phyloP scores from a whole-genome alignment of 2,329 filamentous ascomycete genomes.

The Immersiporthe knoxdaviesiana region DNA sequence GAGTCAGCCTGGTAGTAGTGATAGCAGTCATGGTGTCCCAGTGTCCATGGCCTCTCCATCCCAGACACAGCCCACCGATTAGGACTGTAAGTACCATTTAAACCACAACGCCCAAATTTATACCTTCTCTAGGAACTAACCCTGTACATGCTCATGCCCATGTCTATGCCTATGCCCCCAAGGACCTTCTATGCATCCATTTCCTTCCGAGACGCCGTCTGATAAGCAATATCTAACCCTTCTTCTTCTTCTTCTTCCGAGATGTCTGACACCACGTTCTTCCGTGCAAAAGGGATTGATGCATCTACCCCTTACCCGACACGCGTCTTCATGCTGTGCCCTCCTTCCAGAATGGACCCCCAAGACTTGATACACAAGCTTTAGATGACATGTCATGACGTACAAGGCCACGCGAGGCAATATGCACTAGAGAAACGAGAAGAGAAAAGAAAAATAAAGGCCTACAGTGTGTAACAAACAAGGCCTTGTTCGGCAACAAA shows the following conservation, averaged over 20 bases:
- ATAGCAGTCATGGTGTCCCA: too few relatives aligned
- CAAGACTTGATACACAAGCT: background rate
- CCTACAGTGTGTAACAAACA: slow-evolving; percentile 23
- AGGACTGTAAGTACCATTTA: background rate
- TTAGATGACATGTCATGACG: slow-evolving; percentile 12
- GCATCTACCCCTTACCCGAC: slow-evolving; percentile 21
- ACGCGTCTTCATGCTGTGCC: slow-evolving; percentile 28
- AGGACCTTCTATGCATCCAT: slow-evolving; percentile 12
- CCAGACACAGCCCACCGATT: background rate
- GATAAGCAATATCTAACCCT: background rate
- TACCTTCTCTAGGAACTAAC: background rate
- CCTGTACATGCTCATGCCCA: background rate
- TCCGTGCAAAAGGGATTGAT: slow-evolving; percentile 19
- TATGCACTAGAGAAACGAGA: background rate
- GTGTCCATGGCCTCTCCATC: background rate
- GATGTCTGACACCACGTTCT: slow-evolving; percentile 9
- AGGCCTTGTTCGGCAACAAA: too few relatives aligned
- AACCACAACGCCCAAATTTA: background rate
- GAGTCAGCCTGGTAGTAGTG: too few relatives aligned
- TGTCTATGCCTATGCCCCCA: too few relatives aligned
- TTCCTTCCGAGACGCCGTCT: slow-evolving; percentile 21
- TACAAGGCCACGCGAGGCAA: slow-evolving; percentile 21
- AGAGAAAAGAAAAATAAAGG: background rate
- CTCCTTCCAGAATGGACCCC: slow-evolving; percentile 1
- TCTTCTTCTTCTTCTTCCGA: background rate